Percentiles rank a stretch among this genome's conserved stretches.
Conservation (phyloP, 495 filamentous ascomycete species). For the Apodospora peruviana region DNA sequence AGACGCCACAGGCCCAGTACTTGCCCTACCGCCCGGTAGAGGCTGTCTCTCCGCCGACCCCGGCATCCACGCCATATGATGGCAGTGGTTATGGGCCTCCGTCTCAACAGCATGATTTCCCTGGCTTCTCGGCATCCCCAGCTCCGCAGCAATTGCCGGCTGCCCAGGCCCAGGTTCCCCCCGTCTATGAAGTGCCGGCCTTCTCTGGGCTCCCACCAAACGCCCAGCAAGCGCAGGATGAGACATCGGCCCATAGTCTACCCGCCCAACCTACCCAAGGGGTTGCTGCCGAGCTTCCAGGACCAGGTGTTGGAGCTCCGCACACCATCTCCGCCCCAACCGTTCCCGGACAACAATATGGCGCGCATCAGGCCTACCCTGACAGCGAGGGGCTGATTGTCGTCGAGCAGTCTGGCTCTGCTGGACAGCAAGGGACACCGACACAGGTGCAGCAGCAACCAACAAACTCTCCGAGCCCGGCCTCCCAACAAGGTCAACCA, state of each 20-base stretch:
- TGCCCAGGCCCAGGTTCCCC: neutral
- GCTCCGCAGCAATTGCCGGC: neutral
- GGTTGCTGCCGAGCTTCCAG: neutral
- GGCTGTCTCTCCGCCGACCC: neutral
- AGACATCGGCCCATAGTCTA: neutral
- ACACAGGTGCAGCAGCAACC: too few relatives aligned
- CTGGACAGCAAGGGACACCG: constrained; percentile 9
- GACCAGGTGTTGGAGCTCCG: neutral
- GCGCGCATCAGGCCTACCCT: neutral
- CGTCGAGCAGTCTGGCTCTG: neutral
- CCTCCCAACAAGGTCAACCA: neutral
- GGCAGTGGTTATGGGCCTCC: neutral
- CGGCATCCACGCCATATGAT: neutral
- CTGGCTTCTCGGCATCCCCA: too few relatives aligned
- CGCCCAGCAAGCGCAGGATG: neutral
- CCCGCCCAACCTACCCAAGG: neutral
- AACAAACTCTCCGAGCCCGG: neutral
- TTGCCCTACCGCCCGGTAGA: neutral
- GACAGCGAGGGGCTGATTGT: constrained; percentile 8
- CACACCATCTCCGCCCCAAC: neutral
- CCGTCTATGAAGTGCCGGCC: neutral
- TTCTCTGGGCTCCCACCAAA: too few relatives aligned
- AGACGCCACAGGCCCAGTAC: neutral
- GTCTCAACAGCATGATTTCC: neutral
- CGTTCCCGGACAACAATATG: neutral